Percentiles rank a stretch among this genome's conserved stretches.
These are phyloP conservation scores for Aspergillus mulundensis DNA, from an alignment of 495 filamentous ascomycete species.

Conservation along the genomic window DNA sequence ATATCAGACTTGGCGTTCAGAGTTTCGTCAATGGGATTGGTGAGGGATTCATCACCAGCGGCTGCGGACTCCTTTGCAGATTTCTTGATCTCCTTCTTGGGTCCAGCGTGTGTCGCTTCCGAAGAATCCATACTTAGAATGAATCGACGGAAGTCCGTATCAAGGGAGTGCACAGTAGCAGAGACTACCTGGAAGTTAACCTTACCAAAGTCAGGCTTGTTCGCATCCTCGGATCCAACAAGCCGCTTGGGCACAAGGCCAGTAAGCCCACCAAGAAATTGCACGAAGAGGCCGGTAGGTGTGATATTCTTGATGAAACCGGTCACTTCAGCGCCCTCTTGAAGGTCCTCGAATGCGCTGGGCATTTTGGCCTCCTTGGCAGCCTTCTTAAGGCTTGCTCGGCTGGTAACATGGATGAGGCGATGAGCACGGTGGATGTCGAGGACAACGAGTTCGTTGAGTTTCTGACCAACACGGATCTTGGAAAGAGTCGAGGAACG, in stretches of 20 bases:
- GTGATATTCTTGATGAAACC: slow-evolving; percentile 88
- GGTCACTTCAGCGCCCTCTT: slow-evolving; percentile 60
- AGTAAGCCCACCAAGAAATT: slow-evolving; percentile 72
- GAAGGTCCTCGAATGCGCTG: slow-evolving; percentile 60
- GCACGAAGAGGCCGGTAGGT: slow-evolving; percentile 70
- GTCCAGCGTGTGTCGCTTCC: slow-evolving; percentile 27
- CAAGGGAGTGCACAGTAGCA: slow-evolving; percentile 64
- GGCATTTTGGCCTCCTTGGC: slow-evolving; percentile 62
- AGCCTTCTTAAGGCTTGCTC: slow-evolving; percentile 75
- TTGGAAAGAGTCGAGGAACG: slow-evolving; percentile 68
- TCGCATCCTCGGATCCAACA: slow-evolving; percentile 60
- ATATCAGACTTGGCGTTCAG: slow-evolving; percentile 65
- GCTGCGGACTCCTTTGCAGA: slow-evolving; percentile 24
- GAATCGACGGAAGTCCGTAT: slow-evolving; percentile 56
- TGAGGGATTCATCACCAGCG: slow-evolving; percentile 35
- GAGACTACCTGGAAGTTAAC: slow-evolving; percentile 65
- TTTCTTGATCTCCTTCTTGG: slow-evolving; percentile 25
- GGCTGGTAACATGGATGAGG: slow-evolving; percentile 70
- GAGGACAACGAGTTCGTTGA: slow-evolving; percentile 79
- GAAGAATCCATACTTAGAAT: slow-evolving; percentile 55
- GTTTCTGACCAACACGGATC: slow-evolving; percentile 72
- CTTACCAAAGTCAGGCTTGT: slow-evolving; percentile 71
- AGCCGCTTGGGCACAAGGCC: slow-evolving; percentile 75
- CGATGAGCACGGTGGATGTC: slow-evolving; percentile 70
- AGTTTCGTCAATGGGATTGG: slow-evolving; percentile 66